These are phyloP conservation scores for Cardiospermum halicacabum DNA, from an alignment of 345 rosid genomes.

Conservation along the genomic window DNA sequence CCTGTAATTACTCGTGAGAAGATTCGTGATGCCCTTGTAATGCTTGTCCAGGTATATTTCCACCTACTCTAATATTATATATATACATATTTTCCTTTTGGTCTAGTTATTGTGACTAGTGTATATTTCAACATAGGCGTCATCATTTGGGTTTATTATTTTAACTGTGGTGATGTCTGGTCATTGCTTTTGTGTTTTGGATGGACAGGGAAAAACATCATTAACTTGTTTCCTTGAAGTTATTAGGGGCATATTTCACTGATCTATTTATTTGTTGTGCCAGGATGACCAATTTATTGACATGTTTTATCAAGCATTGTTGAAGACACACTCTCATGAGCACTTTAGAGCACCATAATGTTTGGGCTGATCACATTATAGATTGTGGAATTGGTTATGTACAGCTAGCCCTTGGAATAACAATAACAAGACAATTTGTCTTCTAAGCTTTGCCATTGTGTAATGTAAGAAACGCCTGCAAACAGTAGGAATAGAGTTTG, in stretches of 20 bases:
- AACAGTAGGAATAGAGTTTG: conserved; percentile 14
- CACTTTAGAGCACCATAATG: not conserved
- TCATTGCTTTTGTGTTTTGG: not conserved
- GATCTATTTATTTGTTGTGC: conserved; percentile 8
- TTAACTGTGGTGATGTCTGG: not conserved
- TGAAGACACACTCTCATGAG: conserved; percentile 46
- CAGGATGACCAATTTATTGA: conserved; percentile 68
- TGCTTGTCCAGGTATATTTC: conserved; percentile 57
- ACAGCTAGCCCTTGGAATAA: conserved; percentile 24
- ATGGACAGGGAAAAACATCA: not conserved
- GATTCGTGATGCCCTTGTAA: conserved; percentile 55
- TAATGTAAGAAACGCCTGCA: conserved; percentile 13
- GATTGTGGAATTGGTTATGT: conserved; percentile 24
- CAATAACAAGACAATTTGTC: not conserved
- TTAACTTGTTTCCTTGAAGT: not conserved
- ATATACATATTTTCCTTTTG: not conserved
- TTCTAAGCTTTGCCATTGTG: conserved; percentile 1
- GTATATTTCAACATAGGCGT: not conserved
- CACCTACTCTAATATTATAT: not conserved
- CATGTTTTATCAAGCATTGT: conserved; percentile 53
- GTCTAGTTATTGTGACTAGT: not conserved
- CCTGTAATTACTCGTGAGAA: conserved; percentile 46
- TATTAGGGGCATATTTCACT: conserved; percentile 2
- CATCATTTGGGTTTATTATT: not conserved
- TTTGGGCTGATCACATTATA: conserved; percentile 11